These are phyloP conservation scores for Metschnikowia vanudenii DNA, from an alignment of 805 yeast species.

Conservation along the genomic window DNA sequence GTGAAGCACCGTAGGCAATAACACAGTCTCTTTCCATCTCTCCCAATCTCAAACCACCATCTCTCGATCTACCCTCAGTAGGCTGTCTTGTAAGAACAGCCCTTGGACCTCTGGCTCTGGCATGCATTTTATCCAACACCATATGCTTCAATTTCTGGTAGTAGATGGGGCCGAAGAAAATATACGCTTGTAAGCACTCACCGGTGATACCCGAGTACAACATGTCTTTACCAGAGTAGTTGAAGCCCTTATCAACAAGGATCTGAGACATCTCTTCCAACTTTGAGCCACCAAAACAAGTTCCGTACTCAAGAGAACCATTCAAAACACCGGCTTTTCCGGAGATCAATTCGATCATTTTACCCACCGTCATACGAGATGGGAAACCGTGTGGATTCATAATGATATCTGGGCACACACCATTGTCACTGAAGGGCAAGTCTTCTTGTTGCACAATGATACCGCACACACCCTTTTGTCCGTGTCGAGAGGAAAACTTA, in stretches of 20 bases:
- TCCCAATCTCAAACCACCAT: conserved; percentile 97
- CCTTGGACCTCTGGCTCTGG: conserved; percentile 98
- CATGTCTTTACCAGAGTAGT: conserved; percentile 97
- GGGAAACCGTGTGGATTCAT: conserved; percentile 99
- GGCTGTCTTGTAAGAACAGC: conserved; percentile 93
- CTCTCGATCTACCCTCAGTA: conserved; percentile 97
- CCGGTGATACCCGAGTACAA: conserved; percentile 96
- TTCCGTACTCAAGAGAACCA: conserved; percentile 91
- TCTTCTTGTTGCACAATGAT: conserved; percentile 96
- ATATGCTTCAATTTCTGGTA: conserved; percentile 97
- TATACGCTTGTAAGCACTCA: conserved; percentile 94
- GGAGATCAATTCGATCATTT: conserved; percentile 92
- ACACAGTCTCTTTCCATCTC: conserved; percentile 99
- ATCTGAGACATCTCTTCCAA: conserved; percentile 92
- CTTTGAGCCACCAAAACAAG: conserved; percentile 98
- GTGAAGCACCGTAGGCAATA: conserved; percentile 94
- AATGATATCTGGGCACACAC: conserved; percentile 90
- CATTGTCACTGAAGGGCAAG: conserved; percentile 90
- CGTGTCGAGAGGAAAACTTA: conserved; percentile 88
- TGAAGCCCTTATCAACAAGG: conserved; percentile 86
- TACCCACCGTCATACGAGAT: conserved; percentile 99
- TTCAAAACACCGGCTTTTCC: conserved; percentile 97
- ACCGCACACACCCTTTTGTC: conserved; percentile 99
- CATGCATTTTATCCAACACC: conserved; percentile 99
- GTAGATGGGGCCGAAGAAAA: conserved; percentile 97